Evolutionary conservation across 78 protist species (phyloP).

Genomic region (Pigoraptor vietnamica): DNA sequence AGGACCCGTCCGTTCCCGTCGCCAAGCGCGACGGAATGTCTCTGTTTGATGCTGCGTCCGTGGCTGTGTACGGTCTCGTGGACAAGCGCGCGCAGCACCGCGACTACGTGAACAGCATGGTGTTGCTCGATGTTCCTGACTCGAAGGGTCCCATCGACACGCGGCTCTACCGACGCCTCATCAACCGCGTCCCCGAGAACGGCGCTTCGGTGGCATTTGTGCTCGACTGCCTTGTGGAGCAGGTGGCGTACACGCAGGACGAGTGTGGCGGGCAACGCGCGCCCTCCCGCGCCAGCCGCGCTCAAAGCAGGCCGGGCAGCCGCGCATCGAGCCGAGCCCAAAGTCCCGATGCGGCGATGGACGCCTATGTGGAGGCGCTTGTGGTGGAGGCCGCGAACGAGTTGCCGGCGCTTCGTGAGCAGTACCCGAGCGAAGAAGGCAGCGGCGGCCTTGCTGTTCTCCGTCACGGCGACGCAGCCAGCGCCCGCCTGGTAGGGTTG

Average conservation of each 20-base stretch:
- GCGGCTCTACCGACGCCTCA: not conserved
- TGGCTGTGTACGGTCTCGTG: not conserved
- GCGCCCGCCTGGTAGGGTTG: not conserved
- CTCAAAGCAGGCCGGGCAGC: too few species aligned
- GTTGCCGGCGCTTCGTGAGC: not conserved
- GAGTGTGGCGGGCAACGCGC: not conserved
- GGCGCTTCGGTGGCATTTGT: not conserved
- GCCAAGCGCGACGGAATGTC: not conserved
- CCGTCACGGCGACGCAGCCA: not conserved
- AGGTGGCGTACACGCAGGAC: not conserved
- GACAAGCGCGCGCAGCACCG: not conserved
- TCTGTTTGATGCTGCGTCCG: not conserved
- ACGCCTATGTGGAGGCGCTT: not conserved
- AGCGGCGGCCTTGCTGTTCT: not conserved
- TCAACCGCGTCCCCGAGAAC: not conserved
- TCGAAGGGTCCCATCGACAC: not conserved
- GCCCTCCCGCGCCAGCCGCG: too few species aligned
- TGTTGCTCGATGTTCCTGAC: not conserved
- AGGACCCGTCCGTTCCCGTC: not conserved
- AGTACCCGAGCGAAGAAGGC: not conserved
- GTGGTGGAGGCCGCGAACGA: not conserved
- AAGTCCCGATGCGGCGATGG: too few species aligned
- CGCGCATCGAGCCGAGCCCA: too few species aligned
- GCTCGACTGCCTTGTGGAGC: not conserved
- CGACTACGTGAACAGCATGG: not conserved